Percentiles rank a stretch among this genome's conserved stretches.
Conservation (phyloP, 257 asterid species). For the Thymus quinquecostatus region DNA sequence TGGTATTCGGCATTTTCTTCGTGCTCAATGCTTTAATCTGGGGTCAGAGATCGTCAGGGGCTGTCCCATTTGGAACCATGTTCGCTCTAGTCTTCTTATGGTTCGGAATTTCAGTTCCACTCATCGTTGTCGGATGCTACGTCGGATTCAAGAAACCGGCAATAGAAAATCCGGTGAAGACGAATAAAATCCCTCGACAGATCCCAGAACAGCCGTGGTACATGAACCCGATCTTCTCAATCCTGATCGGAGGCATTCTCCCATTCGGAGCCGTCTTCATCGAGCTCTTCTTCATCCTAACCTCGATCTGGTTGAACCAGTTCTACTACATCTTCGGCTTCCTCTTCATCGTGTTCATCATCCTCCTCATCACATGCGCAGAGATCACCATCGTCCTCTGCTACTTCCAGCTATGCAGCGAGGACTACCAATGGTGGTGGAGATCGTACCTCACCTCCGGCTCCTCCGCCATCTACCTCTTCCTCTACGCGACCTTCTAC, state of each 20-base stretch:
- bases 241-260: conserved; percentile 73
- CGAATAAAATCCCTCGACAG: conserved; percentile 73
- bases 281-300: conserved; percentile 79
- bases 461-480: conserved; percentile 71
- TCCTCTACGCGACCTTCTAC: conserved; percentile 77
- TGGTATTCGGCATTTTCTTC: conserved; percentile 59
- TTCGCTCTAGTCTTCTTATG: conserved; percentile 70
- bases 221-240: conserved; percentile 64
- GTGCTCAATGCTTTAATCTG: conserved; percentile 74
- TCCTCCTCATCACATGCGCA: conserved; percentile 75
- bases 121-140: conserved; percentile 71
- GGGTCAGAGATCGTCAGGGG: conserved; percentile 84
- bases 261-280: conserved; percentile 83
- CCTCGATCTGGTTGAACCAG: conserved; percentile 85
- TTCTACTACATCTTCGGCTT: conserved; percentile 89
- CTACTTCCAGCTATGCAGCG: conserved; percentile 85
- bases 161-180: conserved; percentile 71
- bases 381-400: conserved; percentile 76
- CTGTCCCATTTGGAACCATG: conserved; percentile 82
- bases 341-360: conserved; percentile 73
- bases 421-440: conserved; percentile 90
- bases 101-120: conserved; percentile 85
- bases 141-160: conserved; percentile 67
- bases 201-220: conserved; percentile 84
- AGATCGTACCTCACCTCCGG: conserved; percentile 74